Base-by-base conservation (phyloP, 1,284 basidiomycete genomes). In the Rhodotorula sp. region DNA sequence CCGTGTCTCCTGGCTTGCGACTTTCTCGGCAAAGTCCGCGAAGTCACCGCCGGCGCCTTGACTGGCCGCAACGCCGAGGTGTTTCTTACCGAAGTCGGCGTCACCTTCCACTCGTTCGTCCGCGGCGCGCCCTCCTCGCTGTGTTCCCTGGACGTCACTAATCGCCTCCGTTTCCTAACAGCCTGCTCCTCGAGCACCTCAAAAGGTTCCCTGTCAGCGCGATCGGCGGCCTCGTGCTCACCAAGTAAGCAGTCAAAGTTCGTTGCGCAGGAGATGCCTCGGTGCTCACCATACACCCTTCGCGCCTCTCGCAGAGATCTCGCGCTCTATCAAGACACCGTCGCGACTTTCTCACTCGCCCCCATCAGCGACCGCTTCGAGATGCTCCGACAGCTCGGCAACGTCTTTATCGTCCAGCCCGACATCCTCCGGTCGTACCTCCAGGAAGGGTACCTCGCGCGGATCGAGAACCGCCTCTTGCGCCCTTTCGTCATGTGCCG, bases 191-290 rank as follows among this genome's bases (percentile, higher is more conserved):
- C 39, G 97, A 99, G 63, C 97, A 99, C 80, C 85, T 98, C 68
- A 91, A 91, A 79, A 98, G 93, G 83, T 99, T 96, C 84, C 91
- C 93, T 1, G 93, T 99, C 67, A 97, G 91, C 78, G 94, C 94
- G 0, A 93, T 94, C 0, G 97, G 97, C 61, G 97, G 96, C 7
- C 85, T 99, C 63, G 97, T 99, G 92, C 88, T 99, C 54, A 96
- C 96, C 31, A 98, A 98, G 92, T 93, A 78, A 72, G 89, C 49
- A 14, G 20, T 5, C 4, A 56, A 0, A 18, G 29, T 3, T 3
- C 29, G 1, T 21, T 26, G 14, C 5, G 29, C 29, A 29, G 54
- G 3, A 3, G 48, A 8, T 64, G 34, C n/a, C 52, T 52, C 58
- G 63, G n/a, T 48, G 52, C 69, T 48, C 73, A 49, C 47, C 6